Evolutionary conservation across 2,329 filamentous ascomycete genomes (phyloP).

Genomic region (Albifimbria verrucaria): DNA sequence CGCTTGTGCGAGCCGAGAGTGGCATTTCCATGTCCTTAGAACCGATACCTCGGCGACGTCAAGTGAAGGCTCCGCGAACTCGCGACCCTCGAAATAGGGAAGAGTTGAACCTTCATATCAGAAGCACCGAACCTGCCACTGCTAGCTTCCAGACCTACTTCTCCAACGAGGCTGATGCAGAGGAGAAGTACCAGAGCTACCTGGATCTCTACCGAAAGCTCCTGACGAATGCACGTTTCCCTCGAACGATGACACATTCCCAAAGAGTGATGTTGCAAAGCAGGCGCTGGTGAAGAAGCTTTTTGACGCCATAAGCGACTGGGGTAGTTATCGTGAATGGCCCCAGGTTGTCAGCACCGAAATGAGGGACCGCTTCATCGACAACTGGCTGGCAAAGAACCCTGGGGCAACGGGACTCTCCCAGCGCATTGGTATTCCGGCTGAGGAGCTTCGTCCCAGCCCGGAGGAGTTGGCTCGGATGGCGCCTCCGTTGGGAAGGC

Average conservation of each 20-base stretch:
- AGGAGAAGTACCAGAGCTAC: constrained; percentile 4
- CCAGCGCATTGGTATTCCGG: neutral
- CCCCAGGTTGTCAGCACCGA: constrained; percentile 10
- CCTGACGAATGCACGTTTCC: constrained; percentile 12
- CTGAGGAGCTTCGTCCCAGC: constrained; percentile 10
- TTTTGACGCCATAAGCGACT: constrained; percentile 21
- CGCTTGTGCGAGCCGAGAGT: no score
- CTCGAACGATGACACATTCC: constrained; percentile 11
- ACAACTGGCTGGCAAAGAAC: neutral
- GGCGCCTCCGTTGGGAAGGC: constrained; percentile 10
- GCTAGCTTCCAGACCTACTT: constrained; percentile 7
- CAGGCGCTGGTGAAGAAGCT: constrained; percentile 10
- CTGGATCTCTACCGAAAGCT: constrained; percentile 13
- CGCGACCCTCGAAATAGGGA: neutral
- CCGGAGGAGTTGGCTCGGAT: constrained; percentile 5
- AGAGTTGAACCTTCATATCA: neutral
- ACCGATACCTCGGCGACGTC: neutral
- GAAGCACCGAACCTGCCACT: constrained; percentile 1
- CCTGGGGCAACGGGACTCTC: neutral
- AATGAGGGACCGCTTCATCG: constrained; percentile 7
- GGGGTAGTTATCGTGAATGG: constrained; percentile 19
- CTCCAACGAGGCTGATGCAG: constrained; percentile 2
- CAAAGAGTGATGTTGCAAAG: constrained; percentile 7
- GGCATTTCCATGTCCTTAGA: no score
- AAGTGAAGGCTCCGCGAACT: neutral